phyloP scores from a whole-genome alignment of 2,329 filamentous ascomycete species.

The Diaporthe citri region DNA sequence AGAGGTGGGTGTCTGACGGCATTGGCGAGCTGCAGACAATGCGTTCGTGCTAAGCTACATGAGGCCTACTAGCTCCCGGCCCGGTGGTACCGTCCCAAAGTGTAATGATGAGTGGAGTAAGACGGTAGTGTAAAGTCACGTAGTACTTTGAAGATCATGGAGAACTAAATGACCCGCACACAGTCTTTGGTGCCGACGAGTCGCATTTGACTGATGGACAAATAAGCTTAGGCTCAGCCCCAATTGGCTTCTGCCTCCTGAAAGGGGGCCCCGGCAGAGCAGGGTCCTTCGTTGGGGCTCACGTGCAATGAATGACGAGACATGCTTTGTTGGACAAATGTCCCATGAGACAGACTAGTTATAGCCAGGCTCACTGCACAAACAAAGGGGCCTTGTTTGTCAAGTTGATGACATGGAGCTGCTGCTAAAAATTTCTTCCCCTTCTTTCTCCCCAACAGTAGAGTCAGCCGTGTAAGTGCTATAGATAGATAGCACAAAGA shows the following conservation, averaged over 20 bases:
- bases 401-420: background rate
- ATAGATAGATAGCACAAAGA: background rate
- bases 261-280: no score
- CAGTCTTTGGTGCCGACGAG: background rate
- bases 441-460: background rate
- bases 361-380: background rate
- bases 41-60: background rate
- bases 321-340: background rate
- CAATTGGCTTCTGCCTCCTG: background rate
- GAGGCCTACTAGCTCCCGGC: conserved; percentile 21
- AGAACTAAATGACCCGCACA: background rate
- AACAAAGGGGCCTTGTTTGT: background rate
- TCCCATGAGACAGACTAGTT: background rate
- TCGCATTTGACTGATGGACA: background rate
- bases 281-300: background rate
- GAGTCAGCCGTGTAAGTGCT: background rate
- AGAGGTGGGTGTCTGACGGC: background rate
- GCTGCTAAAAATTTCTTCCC: background rate
- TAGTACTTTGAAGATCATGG: background rate
- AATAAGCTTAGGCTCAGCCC: background rate
- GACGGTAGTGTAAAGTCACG: conserved; percentile 2
- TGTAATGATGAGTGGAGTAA: conserved; percentile 1
- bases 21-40: background rate
- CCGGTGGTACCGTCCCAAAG: conserved; percentile 28
- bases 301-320: background rate